Percentiles rank a stretch among this genome's conserved stretches.
phyloP scores from a whole-genome alignment of 257 asterid genomes.

The Nyctanthes arbortristis region DNA sequence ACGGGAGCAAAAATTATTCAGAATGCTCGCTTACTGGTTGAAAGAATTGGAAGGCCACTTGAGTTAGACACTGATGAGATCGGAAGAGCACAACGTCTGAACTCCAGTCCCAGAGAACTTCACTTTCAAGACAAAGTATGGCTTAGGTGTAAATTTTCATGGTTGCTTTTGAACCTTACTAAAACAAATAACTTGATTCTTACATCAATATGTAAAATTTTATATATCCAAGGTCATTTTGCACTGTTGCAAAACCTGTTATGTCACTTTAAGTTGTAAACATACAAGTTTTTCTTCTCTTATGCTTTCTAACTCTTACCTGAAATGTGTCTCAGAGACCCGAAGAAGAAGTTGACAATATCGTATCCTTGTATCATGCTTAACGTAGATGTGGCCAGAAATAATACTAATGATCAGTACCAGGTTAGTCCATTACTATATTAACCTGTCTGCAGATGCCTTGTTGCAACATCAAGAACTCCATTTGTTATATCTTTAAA shows the following conservation, averaged over 20 bases:
- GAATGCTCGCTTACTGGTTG: slow-evolving; percentile 95
- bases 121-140: slow-evolving; percentile 85
- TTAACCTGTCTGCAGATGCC: slow-evolving; percentile 12
- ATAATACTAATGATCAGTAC: slow-evolving; percentile 96
- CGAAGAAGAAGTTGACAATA: slow-evolving; percentile 77
- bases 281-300: slow-evolving; percentile 17
- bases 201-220: slow-evolving; percentile 18
- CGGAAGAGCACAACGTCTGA: slow-evolving; percentile 91
- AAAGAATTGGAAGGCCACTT: slow-evolving; percentile 96
- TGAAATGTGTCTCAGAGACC: slow-evolving; percentile 59
- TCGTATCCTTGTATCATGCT: slow-evolving; percentile 99
- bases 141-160: slow-evolving; percentile 19
- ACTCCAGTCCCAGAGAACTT: slow-evolving; percentile 97
- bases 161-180: slow-evolving; percentile 14
- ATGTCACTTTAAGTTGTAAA: slow-evolving; percentile 22
- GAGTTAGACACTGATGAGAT: slow-evolving; percentile 99
- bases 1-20: slow-evolving; percentile 98
- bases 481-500: slow-evolving; percentile 23
- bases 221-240: slow-evolving; percentile 17
- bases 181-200: slow-evolving; percentile 19
- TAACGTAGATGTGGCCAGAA: slow-evolving; percentile 95
- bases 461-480: too few species aligned
- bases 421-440: slow-evolving; percentile 57
- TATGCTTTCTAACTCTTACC: slow-evolving; percentile 29
- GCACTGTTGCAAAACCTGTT: slow-evolving; percentile 15